phyloP scores from a whole-genome alignment of 306 rosid genomes.

The Trifolium pratense region DNA sequence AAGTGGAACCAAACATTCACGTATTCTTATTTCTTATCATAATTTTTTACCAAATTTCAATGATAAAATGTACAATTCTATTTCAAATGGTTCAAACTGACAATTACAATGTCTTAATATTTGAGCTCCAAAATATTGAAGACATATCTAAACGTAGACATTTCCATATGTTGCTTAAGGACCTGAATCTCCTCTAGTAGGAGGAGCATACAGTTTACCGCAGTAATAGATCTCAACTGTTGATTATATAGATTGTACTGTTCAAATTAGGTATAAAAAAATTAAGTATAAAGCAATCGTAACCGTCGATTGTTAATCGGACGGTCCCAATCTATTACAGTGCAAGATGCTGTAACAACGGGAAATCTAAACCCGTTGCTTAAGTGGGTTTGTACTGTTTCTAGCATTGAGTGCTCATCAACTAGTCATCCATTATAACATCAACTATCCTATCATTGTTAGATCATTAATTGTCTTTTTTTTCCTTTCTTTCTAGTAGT shows the following conservation, averaged over 20 bases:
- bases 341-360: no score
- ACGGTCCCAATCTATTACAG: no score
- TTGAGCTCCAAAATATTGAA: not conserved
- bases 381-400: conserved; percentile 35
- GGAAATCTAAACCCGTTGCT: no score
- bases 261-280: no score
- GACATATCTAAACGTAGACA: conserved; percentile 5
- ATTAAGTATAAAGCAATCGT: no score
- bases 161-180: conserved; percentile 20
- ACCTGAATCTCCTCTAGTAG: no score
- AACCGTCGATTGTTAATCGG: no score
- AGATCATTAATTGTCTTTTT: conserved; percentile 53
- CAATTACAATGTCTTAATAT: not conserved
- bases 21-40: not conserved
- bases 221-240: no score
- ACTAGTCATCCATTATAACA: conserved; percentile 39
- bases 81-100: not conserved
- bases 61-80: not conserved
- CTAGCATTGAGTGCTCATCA: conserved; percentile 41
- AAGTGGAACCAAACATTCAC: not conserved
- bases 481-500: not conserved
- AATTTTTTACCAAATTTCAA: not conserved
- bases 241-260: no score
- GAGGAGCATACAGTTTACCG: no score
- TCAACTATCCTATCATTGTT: conserved; percentile 52